A percentile compares a stretch with the other conserved stretches of the same genome.
Conservation (phyloP, 108 stramenopile genomes). For the Fragilaria radians region DNA sequence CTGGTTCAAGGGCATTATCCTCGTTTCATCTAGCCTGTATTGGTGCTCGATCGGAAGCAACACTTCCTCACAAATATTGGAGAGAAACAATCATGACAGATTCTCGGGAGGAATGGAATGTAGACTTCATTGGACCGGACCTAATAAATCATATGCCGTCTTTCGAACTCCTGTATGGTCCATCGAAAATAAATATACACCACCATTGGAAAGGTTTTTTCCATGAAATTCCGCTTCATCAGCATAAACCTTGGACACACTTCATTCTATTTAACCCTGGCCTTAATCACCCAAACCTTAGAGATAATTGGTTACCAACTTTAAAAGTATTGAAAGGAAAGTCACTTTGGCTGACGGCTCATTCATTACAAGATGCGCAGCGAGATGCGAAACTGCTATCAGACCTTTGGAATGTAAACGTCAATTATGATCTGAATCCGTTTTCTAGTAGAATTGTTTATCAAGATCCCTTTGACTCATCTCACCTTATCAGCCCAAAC, state of each 20-base stretch:
- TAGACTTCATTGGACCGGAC: constrained; percentile 86
- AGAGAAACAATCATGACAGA: constrained; percentile 58
- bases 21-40: constrained; percentile 33
- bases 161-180: constrained; percentile 11
- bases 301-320: constrained; percentile 58
- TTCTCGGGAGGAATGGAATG: background rate
- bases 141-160: constrained; percentile 20
- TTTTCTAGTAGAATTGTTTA: constrained; percentile 62
- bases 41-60: constrained; percentile 82
- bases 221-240: constrained; percentile 17
- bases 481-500: constrained; percentile 57
- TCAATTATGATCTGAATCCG: constrained; percentile 54
- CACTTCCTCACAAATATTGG: constrained; percentile 76
- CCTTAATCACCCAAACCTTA: constrained; percentile 73
- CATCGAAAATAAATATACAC: constrained; percentile 3
- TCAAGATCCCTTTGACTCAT: constrained; percentile 61
- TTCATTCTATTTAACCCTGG: constrained; percentile 85
- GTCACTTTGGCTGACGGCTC: constrained; percentile 61
- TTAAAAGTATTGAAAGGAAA: constrained; percentile 35
- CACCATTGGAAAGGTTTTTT: constrained; percentile 25
- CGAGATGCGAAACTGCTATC: constrained; percentile 45
- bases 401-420: constrained; percentile 13
- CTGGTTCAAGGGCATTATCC: background rate
- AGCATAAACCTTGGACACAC: constrained; percentile 32
- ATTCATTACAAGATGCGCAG: constrained; percentile 53